Percentiles rank a stretch among this genome's conserved stretches.
These are phyloP conservation scores for Aspergillus sp. DNA, from an alignment of 2,329 filamentous ascomycete genomes.

Conservation along the genomic window DNA sequence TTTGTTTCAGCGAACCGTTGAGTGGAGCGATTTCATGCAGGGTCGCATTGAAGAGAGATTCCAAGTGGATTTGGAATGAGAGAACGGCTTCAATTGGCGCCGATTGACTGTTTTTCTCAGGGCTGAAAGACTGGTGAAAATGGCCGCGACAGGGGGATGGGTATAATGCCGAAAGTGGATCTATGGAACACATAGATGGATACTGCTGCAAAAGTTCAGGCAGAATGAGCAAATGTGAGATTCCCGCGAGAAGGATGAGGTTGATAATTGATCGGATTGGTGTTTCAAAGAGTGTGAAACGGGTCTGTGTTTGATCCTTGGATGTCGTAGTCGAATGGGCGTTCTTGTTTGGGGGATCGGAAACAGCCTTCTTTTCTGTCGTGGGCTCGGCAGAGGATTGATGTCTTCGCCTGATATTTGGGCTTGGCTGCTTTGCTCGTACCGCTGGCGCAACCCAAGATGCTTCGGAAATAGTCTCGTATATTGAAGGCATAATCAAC, in stretches of 20 bases:
- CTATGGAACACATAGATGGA: slow-evolving; percentile 28
- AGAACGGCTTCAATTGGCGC: slow-evolving; percentile 10
- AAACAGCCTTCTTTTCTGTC: not conserved
- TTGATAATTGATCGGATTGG: slow-evolving; percentile 25
- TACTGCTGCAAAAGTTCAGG: slow-evolving; percentile 37
- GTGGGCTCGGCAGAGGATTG: slow-evolving; percentile 10
- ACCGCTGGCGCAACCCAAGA: slow-evolving; percentile 35
- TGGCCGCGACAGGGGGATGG: slow-evolving; percentile 28
- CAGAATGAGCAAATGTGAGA: slow-evolving; percentile 34
- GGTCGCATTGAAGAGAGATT: slow-evolving; percentile 30
- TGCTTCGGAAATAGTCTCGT: slow-evolving; percentile 33
- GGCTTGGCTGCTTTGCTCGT: slow-evolving; percentile 15
- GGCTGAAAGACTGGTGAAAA: slow-evolving; percentile 11
- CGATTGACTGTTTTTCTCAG: slow-evolving; percentile 9
- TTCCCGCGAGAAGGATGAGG: slow-evolving; percentile 27
- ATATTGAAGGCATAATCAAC: slow-evolving; percentile 43
- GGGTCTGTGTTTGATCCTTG: not conserved
- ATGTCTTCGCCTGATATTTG: slow-evolving; percentile 25
- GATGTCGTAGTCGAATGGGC: not conserved
- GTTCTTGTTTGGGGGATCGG: not conserved
- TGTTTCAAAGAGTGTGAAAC: slow-evolving; percentile 1
- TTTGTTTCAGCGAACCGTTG: slow-evolving; percentile 28
- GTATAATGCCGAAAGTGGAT: slow-evolving; percentile 26
- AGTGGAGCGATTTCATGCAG: slow-evolving; percentile 29
- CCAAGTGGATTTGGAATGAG: slow-evolving; percentile 24